Base-by-base conservation (phyloP, 768 basidiomycete species). In the Leccinum aurantiacum region DNA sequence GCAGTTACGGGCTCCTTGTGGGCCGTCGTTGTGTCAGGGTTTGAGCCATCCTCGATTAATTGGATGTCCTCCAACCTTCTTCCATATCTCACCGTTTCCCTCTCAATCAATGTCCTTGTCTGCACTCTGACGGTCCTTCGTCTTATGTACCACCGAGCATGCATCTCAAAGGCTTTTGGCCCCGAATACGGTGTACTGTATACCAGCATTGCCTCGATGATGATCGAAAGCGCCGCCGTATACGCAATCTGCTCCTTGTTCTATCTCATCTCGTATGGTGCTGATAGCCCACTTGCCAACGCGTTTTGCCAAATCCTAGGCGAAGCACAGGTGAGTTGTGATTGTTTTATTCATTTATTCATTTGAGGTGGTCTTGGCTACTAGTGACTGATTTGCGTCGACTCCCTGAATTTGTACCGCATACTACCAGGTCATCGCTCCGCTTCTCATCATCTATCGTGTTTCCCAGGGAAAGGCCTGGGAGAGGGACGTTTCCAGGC, bases 381-480 rank as follows among this genome's bases (percentile, higher is more conserved):
- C 2, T 38, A 38, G 37, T 38, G 6, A 29, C 53, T 4, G 15
- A 4, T 38, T 9, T 8, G 13, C 31, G 31, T 19, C 33, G 17
- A 25, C 48, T 53, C 17, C 13, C 2, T 61, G 14, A 7, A 37
- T 37, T 14, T 37, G 14, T 37, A 37, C 35, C 35, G 15, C 17
- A n/a, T 41, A 41, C 38, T n/a, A 41, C 17, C 38, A 82, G 80
- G 74, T 79, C 69, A 75, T 81, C 31, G 79, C 81, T 15, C 75
- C 77, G 0, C 78, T 80, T 60, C 72, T 82, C 35, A 82, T 82
- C 58, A 80, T 80, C 35, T 78, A 78, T 46, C 77, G 80, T n/a
- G 70, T 82, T 11, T 75, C 79, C 2, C 71, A 78, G 59, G 81
- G 81, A 11, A 74, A 76, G 24, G 80, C 79, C 2, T 80, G 79